Conservation (phyloP, 345 rosid genomes). For the Rhizophora apiculata region DNA sequence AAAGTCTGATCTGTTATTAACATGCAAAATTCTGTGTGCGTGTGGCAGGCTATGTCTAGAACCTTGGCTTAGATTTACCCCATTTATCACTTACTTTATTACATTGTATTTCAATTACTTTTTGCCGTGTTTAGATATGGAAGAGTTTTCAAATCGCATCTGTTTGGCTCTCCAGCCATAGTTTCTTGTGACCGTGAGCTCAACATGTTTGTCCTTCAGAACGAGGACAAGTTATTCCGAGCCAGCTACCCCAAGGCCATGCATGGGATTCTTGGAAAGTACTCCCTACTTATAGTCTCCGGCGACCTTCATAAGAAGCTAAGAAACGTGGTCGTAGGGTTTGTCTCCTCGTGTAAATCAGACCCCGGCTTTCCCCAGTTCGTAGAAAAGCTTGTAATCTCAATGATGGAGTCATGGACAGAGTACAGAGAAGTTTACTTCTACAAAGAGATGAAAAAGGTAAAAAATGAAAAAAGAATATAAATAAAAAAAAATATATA, state of each 20-base stretch:
- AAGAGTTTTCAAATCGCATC: slow-evolving; percentile 66
- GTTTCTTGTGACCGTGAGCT: slow-evolving; percentile 81
- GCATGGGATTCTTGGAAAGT: slow-evolving; percentile 69
- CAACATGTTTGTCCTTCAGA: slow-evolving; percentile 76
- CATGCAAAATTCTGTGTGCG: no score
- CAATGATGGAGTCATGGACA: slow-evolving; percentile 71
- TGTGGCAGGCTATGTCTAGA: no score
- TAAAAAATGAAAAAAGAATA: not conserved
- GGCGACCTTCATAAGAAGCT: slow-evolving; percentile 78
- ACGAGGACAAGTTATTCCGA: slow-evolving; percentile 68
- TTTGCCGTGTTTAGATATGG: slow-evolving; percentile 49
- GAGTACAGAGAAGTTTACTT: slow-evolving; percentile 40
- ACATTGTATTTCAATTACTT: not conserved
- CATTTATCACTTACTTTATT: no score
- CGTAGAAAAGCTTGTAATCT: slow-evolving; percentile 46
- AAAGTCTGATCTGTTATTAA: no score
- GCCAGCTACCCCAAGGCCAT: slow-evolving; percentile 68
- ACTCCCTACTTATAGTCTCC: slow-evolving; percentile 49
- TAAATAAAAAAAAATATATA: not conserved
- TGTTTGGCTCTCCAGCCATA: slow-evolving; percentile 75
- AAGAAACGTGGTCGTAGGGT: slow-evolving; percentile 48
- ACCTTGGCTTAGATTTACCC: no score
- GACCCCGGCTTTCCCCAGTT: slow-evolving; percentile 39
- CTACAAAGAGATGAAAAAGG: slow-evolving; percentile 56
- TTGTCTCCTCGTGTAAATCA: slow-evolving; percentile 49